phyloP scores from a whole-genome alignment of 768 basidiomycete species.

The Podaxis mareebaensis region DNA sequence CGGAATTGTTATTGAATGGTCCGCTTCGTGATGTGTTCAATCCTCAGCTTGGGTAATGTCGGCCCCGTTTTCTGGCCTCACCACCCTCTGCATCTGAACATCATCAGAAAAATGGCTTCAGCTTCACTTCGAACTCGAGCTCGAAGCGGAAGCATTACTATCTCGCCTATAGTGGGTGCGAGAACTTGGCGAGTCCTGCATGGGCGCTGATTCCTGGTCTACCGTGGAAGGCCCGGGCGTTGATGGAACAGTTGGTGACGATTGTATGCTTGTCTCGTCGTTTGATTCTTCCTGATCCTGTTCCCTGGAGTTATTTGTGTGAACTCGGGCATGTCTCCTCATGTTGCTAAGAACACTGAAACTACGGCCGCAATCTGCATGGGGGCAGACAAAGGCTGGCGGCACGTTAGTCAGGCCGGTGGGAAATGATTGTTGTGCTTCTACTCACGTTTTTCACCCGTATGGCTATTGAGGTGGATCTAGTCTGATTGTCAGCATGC shows the following conservation, averaged over 20 bases:
- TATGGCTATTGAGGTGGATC: slow-evolving; percentile 86
- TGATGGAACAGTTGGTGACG: slow-evolving; percentile 14
- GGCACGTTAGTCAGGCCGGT: slow-evolving; percentile 3
- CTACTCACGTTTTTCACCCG: slow-evolving; percentile 78
- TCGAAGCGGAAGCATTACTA: slow-evolving; percentile 42
- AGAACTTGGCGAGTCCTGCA: not conserved
- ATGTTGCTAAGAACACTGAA: slow-evolving; percentile 90
- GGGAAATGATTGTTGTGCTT: slow-evolving; percentile 8
- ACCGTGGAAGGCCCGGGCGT: not conserved
- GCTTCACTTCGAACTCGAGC: slow-evolving; percentile 40
- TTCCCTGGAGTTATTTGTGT: slow-evolving; percentile 37
- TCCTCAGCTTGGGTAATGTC: slow-evolving; percentile 17
- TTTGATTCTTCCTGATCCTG: slow-evolving; percentile 42
- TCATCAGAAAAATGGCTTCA: slow-evolving; percentile 40
- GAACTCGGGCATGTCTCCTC: slow-evolving; percentile 81
- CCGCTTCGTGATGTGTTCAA: not conserved
- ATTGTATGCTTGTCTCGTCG: slow-evolving; percentile 44
- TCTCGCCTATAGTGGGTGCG: slow-evolving; percentile 34
- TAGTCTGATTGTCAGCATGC: slow-evolving; percentile 27
- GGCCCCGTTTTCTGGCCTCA: slow-evolving; percentile 33
- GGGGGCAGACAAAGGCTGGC: slow-evolving; percentile 74
- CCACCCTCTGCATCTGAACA: slow-evolving; percentile 24
- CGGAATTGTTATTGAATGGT: too few relatives aligned
- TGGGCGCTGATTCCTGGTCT: slow-evolving; percentile 15
- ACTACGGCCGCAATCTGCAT: slow-evolving; percentile 73